Conservation (phyloP, 805 yeast species). For the Hanseniaspora clermontiae region DNA sequence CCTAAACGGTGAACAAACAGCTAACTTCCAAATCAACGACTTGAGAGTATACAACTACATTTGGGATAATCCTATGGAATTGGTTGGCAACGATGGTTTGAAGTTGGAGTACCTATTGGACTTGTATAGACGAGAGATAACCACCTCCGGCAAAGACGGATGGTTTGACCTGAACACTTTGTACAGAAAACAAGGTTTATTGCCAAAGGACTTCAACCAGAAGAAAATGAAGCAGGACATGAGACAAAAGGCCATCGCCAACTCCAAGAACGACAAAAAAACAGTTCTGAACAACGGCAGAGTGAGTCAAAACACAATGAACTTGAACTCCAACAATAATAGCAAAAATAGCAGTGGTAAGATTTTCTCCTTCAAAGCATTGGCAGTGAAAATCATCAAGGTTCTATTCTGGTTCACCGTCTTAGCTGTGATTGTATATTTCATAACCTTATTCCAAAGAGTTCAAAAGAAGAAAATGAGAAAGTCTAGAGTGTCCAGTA, state of each 20-base stretch:
- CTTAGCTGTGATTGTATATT: slow-evolving; percentile 2
- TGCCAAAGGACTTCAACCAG: slow-evolving; percentile 11
- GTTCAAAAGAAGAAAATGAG: slow-evolving; percentile 13
- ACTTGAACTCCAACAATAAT: not conserved
- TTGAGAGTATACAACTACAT: slow-evolving; percentile 8
- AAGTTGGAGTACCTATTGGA: slow-evolving; percentile 12
- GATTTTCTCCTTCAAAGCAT: slow-evolving; percentile 1
- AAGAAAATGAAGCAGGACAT: not conserved
- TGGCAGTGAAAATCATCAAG: not conserved
- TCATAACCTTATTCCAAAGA: slow-evolving; percentile 10
- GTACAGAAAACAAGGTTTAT: slow-evolving; percentile 13
- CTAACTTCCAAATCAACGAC: slow-evolving; percentile 13
- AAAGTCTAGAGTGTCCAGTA: slow-evolving; percentile 13
- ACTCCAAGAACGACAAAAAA: not conserved
- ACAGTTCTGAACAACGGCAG: slow-evolving; percentile 4
- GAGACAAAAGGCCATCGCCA: slow-evolving; percentile 1
- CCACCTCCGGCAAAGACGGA: not conserved
- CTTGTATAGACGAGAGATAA: slow-evolving; percentile 13
- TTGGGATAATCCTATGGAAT: slow-evolving; percentile 12
- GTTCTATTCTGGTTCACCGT: not conserved
- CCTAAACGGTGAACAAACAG: slow-evolving; percentile 14
- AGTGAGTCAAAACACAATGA: not conserved
- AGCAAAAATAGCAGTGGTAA: slow-evolving; percentile 1
- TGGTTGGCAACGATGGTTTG: slow-evolving; percentile 11
- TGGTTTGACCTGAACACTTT: slow-evolving; percentile 12